Evolutionary conservation across 164 flowering plant species (phyloP), one percentile per base, ranked within the genome.

Genomic region (Umbilicus rupestris): DNA sequence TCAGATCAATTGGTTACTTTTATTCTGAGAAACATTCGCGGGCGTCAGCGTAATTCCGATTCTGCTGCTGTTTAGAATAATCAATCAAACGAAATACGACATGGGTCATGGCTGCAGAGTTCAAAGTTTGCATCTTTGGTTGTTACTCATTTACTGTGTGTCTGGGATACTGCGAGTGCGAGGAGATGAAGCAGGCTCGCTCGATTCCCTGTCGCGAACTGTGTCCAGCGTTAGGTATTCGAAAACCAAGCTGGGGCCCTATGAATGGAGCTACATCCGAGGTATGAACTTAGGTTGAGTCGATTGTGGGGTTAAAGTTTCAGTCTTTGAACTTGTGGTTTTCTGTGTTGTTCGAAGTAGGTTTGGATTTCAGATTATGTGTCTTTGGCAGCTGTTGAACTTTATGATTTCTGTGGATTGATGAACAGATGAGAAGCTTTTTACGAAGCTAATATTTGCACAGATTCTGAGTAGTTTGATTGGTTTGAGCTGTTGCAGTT

Each of bases 201-300:
- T 41, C 16, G 31, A 26, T 29, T 71, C 62, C 67, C 74, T 71
- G 47, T 76, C 86, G 44, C 74, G 78, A 76, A 72, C 81, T 33
- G 31, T 87, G 39, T 93, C 96, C 29, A 88, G 87, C 76, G 79
- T 83, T 60, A 75, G 70, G 39, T 93, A 87, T 76, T 78, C 88
- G 0, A 68, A 69, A 37, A 79, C 79, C 30, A 73, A 39, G 77
- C 81, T 93, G 73, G 70, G 41, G 22, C 92, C 92, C 44, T 90
- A 69, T 66, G 80, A 78, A 0, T 84, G 86, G 85, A 83, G 86
- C 19, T 93, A 90, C 73, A 78, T 88, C 47, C 82, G 96, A 93
- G 92, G 98, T 93, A 66, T 1, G 3, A 28, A 41, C 46, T 57
- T 57, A 11, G 22, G 57, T 63, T 62, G 9, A 17, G 62, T 71